phyloP scores from a whole-genome alignment of 495 filamentous ascomycete species.

The Durotheca rogersii region DNA sequence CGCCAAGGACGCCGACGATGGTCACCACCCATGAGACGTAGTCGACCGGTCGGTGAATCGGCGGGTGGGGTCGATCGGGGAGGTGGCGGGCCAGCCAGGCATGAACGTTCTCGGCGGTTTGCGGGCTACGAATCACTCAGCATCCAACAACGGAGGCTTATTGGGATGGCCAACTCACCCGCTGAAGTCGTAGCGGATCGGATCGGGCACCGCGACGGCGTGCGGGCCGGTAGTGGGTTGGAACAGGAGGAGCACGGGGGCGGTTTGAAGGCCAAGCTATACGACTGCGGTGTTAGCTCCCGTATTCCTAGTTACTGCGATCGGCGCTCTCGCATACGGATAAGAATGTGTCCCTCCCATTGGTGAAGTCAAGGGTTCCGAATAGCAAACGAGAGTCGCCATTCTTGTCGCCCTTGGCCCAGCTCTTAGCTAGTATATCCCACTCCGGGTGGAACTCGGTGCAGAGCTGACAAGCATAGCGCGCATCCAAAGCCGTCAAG shows the following conservation, averaged over 20 bases:
- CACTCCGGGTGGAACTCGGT: constrained; percentile 92
- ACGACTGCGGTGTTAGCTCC: constrained; percentile 10
- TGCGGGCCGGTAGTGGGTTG: constrained; percentile 84
- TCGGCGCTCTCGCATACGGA: constrained; percentile 58
- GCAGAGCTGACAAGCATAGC: constrained; percentile 85
- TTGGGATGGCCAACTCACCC: no score
- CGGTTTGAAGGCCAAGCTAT: constrained; percentile 91
- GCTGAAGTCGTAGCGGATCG: constrained; percentile 83
- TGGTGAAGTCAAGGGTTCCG: constrained; percentile 82
- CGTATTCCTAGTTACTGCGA: neutral
- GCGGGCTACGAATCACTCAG: constrained; percentile 52
- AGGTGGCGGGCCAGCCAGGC: constrained; percentile 77
- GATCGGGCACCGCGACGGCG: constrained; percentile 65
- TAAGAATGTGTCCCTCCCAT: constrained; percentile 85
- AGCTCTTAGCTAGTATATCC: constrained; percentile 84
- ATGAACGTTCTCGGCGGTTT: constrained; percentile 75
- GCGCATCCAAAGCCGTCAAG: constrained; percentile 80
- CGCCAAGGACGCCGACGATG: constrained; percentile 65
- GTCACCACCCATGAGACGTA: constrained; percentile 72
- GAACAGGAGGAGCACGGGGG: constrained; percentile 85
- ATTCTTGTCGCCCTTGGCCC: constrained; percentile 75
- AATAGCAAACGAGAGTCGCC: constrained; percentile 74
- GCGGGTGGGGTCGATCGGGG: constrained; percentile 69
- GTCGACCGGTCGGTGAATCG: constrained; percentile 81
- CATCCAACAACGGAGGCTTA: no score